Percentiles rank a stretch among this genome's conserved stretches.
Evolutionary conservation across 768 basidiomycete genomes (phyloP).

Genomic region (Psilocybe tampanensis): DNA sequence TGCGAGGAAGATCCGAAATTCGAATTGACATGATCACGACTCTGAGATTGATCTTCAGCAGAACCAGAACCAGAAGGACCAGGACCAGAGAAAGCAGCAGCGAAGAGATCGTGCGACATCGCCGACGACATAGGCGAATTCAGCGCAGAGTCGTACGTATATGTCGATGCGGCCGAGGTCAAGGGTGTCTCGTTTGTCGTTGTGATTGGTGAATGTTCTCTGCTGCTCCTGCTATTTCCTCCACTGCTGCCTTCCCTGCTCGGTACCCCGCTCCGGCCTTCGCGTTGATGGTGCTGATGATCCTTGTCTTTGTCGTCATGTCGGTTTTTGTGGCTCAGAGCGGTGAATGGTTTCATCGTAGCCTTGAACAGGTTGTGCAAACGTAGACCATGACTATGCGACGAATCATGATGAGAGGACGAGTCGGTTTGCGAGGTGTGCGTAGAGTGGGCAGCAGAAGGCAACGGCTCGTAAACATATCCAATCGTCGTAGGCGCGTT

Average conservation of each 20-base stretch:
- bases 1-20: background rate
- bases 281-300: background rate
- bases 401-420: background rate
- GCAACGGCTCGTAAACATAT: constrained; percentile 17
- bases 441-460: background rate
- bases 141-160: background rate
- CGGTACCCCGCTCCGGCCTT: background rate
- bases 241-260: constrained; percentile 5
- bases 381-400: constrained; percentile 36
- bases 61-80: too few relatives aligned
- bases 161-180: background rate
- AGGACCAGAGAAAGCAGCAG: background rate
- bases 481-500: constrained; percentile 10
- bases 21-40: too few relatives aligned
- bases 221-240: constrained; percentile 3
- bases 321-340: constrained; percentile 31
- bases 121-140: background rate
- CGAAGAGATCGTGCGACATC: background rate
- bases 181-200: background rate
- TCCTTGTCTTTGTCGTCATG: constrained; percentile 14
- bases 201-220: constrained; percentile 10
- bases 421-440: background rate
- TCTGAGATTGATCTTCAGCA: background rate
- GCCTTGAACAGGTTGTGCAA: constrained; percentile 54
- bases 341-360: constrained; percentile 65